Evolutionary conservation across 768 basidiomycete genomes (phyloP), one percentile per base, ranked within the genome.

Genomic region (Pleurotus sapidus): DNA sequence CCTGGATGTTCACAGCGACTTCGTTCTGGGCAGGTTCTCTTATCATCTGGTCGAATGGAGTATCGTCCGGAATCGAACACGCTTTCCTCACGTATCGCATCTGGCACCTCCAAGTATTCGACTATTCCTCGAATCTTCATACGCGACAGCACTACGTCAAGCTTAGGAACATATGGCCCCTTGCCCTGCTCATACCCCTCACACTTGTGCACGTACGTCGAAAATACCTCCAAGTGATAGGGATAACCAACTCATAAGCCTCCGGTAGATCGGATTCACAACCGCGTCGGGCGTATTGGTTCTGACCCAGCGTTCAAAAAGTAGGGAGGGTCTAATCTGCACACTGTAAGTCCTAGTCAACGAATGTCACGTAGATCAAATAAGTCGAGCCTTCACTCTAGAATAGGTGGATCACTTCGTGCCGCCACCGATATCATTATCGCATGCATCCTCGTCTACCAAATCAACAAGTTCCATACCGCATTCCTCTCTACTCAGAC

Each of bases 51-150:
- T 39, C 51, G 5, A 53, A 53, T 40, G 51, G 30, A 15, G n/a
- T 39, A 14, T 53, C 51, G 38, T 39, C 51, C 15, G 51, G 37
- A 17, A 40, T 53, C 9, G 51, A 53, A 24, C 51, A 53, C 38
- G 42, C 38, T 4, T 53, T 53, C 37, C 51, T 53, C 51, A 53
- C 51, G n/a, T 53, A 53, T 40, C 51, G 51, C 20, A 53, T 53
- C 18, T 53, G 51, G 51, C 51, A 53, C 42, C 37, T 53, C 2
- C 23, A 53, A 24, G 23, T 18, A 0, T 53, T 20, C 39, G 34
- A 39, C n/a, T 37, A 11, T n/a, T 17, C 51, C 9, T 53, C 49
- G 15, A 25, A 2, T 27, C 25, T 20, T 5, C 23, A 6, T 18
- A 18, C 17, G 11, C 50, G 17, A 8, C 9, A 14, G 4, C 3